Base-by-base conservation (phyloP, 768 basidiomycete genomes). In the Tulasnella sp. region DNA sequence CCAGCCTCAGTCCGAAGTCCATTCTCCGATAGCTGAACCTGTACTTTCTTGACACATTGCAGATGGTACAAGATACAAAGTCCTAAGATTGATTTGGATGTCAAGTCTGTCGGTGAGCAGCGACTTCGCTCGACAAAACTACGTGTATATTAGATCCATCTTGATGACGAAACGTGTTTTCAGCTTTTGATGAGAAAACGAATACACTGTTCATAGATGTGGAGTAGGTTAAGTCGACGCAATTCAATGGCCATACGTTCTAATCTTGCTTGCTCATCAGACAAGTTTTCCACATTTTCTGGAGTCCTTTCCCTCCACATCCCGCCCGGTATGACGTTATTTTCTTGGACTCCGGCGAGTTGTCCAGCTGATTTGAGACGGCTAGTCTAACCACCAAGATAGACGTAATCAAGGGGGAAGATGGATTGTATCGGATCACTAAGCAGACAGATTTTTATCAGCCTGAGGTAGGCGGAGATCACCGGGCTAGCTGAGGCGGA, bases 1-100 rank as follows among this genome's bases (percentile, higher is more conserved):
- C n/a, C n/a, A n/a, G n/a, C n/a, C n/a, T n/a, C n/a, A n/a, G n/a
- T n/a, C n/a, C n/a, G n/a, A n/a, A n/a, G n/a, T n/a, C n/a, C n/a
- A n/a, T n/a, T n/a, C n/a, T n/a, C n/a, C n/a, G n/a, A n/a, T n/a
- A n/a, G n/a, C n/a, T n/a, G n/a, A n/a, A n/a, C n/a, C n/a, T n/a
- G n/a, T n/a, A n/a, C n/a, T 63, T 17, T 62, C 34, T 34, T 35
- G 36, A 4, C 40, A 26, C 5, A 11, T 26, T 32, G 8, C 36
- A 64, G 70, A 65, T 72, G 70, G 70, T 72, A 72, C 63, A 62
- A 42, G n/a, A 72, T 72, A 9, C 12, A 39, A 14, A 72, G 70
- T 36, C 70, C 62, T 29, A 65, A 16, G 9, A 72, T 72, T 29
- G 35, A 65, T 5, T 29, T 72, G 12, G 32, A 62, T n/a, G 59